These are phyloP conservation scores for Plantago elongata DNA, from an alignment of 257 asterid species.

Conservation along the genomic window DNA sequence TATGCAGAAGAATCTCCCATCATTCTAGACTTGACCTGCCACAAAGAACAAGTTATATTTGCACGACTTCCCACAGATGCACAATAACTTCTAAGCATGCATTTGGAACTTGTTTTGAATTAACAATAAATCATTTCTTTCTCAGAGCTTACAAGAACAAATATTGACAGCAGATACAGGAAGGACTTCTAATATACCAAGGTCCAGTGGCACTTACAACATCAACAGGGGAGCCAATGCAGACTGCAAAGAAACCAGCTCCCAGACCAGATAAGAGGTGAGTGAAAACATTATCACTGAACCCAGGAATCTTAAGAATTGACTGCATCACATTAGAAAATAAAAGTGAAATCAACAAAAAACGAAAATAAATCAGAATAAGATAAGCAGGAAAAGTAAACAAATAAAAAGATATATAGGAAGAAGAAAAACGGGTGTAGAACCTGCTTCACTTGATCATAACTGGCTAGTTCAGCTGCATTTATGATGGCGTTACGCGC, in stretches of 20 bases:
- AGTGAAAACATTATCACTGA: conserved; percentile 84
- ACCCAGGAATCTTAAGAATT: conserved; percentile 88
- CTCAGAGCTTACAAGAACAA: neutral
- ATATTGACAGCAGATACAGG: neutral
- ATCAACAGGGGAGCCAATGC: conserved; percentile 98
- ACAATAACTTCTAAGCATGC: neutral
- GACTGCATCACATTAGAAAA: conserved; percentile 39
- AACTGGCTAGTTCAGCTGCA: conserved; percentile 97
- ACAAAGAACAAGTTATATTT: conserved; percentile 23
- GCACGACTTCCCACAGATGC: conserved; percentile 9
- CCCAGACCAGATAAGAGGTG: conserved; percentile 90
- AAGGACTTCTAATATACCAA: neutral
- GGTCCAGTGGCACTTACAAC: conserved; percentile 46
- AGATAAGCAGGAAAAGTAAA: neutral
- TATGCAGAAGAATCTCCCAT: conserved; percentile 92
- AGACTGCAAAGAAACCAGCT: conserved; percentile 96
- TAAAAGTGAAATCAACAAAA: conserved; percentile 9
- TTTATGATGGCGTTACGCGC: conserved; percentile 97
- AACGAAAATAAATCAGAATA: conserved; percentile 17
- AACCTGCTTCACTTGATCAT: conserved; percentile 98
- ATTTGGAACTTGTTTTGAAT: neutral
- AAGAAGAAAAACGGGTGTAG: conserved; percentile 5
- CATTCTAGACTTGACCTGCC: conserved; percentile 97
- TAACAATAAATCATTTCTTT: neutral
- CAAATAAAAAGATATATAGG: conserved; percentile 1